Evolutionary conservation across 23 red algal species (phyloP), one percentile per base, ranked within the genome.

Genomic region (Agarophyton chilense): DNA sequence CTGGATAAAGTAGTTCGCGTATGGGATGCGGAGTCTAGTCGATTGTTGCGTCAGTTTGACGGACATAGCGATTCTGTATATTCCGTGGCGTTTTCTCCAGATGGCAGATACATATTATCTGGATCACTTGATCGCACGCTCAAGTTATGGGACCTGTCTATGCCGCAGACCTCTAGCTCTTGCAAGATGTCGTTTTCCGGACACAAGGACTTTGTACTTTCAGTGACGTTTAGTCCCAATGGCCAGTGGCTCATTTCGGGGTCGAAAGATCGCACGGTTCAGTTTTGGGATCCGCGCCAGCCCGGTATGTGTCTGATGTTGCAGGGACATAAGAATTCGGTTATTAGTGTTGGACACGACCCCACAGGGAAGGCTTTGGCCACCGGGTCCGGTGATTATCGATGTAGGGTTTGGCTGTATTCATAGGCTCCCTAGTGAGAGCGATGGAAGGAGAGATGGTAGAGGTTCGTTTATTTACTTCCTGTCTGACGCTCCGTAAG

Each of bases 191-290:
- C 93, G 4, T 98, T 92, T 43, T 64, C 81, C n/a, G 95, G 95
- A 16, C 95, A 98, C 65, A 90, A 78, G 36, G 95, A 98, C 66
- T 98, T 98, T 98, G 95, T 98, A 7, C 72, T 98, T 11, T 98
- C 95, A 22, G 95, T 98, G 2, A 75, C 90, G 19, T 98, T 98
- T 68, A 88, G 80, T 66, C 92, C 92, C 6, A 86, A 92, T 60
- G 91, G 95, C 12, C 90, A 89, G 33, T 93, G 91, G 89, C 73
- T 98, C 12, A 90, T 98, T 29, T 91, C 84, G 16, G 95, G 95
- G 3, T 88, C 84, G 32, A 98, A 98, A 83, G 95, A 98, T 88
- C 95, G 95, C 29, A 98, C 90, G 10, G 90, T 98, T 35, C 91
- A 89, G 70, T 94, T 98, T 62, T 98, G 95, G 95, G 95, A 98